Evolutionary conservation across 176 grass and related monocot species (phyloP).

Genomic region (Microstegium vimineum): DNA sequence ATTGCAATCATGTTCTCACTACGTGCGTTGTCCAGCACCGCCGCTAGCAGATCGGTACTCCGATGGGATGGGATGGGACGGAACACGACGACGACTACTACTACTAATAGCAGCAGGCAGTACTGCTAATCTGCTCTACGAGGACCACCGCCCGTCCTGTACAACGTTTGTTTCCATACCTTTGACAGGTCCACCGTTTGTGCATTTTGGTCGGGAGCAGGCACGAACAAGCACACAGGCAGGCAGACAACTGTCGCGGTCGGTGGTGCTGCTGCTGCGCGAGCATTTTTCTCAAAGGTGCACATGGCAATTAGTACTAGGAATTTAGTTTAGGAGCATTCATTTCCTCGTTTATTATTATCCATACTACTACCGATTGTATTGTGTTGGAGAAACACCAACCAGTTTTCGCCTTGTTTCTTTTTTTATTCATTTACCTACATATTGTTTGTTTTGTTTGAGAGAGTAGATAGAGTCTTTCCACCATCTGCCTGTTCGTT

Average conservation of each 20-base stretch:
- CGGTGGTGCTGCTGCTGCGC: background rate
- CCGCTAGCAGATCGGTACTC: background rate
- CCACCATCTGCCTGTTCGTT: too few relatives aligned
- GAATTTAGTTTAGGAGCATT: too few relatives aligned
- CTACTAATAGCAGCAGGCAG: background rate
- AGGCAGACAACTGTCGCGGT: background rate
- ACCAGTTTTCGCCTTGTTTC: background rate
- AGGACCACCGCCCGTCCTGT: slow-evolving; percentile 12
- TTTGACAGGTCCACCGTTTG: background rate
- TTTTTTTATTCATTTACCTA: too few relatives aligned
- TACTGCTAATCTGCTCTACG: background rate
- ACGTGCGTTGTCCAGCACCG: background rate
- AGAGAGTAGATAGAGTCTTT: too few relatives aligned
- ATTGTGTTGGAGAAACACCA: background rate
- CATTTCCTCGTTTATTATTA: background rate
- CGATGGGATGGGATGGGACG: background rate
- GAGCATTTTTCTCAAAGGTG: background rate
- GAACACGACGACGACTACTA: background rate
- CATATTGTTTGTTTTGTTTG: too few relatives aligned
- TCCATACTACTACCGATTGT: background rate
- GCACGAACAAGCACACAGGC: too few relatives aligned
- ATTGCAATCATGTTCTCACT: background rate
- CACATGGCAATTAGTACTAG: background rate
- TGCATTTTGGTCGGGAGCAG: background rate
- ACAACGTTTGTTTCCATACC: slow-evolving; percentile 1